Evolutionary conservation across 225 moss, liverwort and hornwort genomes (phyloP).

Genomic region (Pseudisothecium myosuroides): DNA sequence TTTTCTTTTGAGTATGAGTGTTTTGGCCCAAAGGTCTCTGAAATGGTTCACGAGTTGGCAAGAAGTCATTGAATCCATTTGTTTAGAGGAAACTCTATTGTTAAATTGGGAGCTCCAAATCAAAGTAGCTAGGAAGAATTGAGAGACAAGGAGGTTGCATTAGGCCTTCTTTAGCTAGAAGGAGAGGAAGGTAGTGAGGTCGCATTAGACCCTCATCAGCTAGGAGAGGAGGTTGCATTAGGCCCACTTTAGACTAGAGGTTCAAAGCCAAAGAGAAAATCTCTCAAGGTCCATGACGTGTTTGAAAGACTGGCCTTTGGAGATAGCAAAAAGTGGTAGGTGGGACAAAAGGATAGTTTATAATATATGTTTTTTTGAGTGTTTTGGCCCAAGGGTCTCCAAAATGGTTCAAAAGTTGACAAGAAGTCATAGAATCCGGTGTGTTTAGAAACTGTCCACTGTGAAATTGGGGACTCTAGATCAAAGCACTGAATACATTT

Average conservation of each 20-base stretch:
- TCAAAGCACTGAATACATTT: too few relatives aligned
- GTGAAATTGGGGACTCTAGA: neutral
- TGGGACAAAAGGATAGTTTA: neutral
- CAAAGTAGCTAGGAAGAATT: too few relatives aligned
- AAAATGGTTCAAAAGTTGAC: too few relatives aligned
- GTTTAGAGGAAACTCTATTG: too few relatives aligned
- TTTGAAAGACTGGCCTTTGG: too few relatives aligned
- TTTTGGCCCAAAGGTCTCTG: too few relatives aligned
- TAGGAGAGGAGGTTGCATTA: neutral
- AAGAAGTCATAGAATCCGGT: accelerated
- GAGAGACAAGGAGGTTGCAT: neutral
- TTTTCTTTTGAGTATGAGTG: neutral
- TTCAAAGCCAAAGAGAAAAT: neutral
- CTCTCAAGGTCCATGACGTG: neutral
- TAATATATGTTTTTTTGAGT: neutral
- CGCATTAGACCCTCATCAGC: neutral
- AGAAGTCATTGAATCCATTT: too few relatives aligned
- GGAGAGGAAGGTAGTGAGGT: neutral
- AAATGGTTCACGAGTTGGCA: too few relatives aligned
- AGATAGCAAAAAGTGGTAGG: too few relatives aligned
- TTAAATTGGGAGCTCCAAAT: too few relatives aligned
- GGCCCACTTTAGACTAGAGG: neutral
- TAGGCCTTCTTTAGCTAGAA: neutral
- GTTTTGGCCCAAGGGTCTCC: neutral
- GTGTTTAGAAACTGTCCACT: neutral